Conservation (phyloP, 139 green algal genomes). For the Tetradesmus lagerheimii region DNA sequence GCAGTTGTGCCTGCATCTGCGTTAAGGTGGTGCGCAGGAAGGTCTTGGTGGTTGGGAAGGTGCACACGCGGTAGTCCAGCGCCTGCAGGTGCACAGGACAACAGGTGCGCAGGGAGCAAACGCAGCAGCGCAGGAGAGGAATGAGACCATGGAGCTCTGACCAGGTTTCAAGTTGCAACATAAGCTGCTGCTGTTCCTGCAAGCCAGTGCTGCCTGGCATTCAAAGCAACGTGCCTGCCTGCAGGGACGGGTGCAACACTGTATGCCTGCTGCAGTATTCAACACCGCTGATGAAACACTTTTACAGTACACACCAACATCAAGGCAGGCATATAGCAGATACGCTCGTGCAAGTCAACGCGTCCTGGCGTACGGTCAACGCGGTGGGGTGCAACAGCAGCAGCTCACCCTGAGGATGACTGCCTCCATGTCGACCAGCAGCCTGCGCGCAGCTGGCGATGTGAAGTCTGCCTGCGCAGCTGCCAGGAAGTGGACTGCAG, state of each 20-base stretch:
- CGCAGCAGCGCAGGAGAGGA: not conserved
- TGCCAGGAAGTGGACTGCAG: conserved; percentile 12
- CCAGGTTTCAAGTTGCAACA: no score
- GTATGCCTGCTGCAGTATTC: not conserved
- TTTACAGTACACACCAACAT: no score
- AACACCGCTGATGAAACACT: not conserved
- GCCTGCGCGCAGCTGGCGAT: not conserved
- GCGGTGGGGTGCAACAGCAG: not conserved
- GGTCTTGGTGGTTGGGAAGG: conserved; percentile 2
- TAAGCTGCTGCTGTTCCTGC: not conserved
- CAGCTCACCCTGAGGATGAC: conserved; percentile 11
- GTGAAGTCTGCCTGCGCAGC: conserved; percentile 17
- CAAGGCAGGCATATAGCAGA: no score
- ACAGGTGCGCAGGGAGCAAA: not conserved
- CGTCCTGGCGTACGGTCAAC: no score
- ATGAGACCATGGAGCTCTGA: not conserved
- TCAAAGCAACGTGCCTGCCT: no score
- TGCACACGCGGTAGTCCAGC: not conserved
- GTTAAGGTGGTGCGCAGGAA: conserved; percentile 10
- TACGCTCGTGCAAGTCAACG: no score
- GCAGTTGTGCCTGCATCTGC: not conserved
- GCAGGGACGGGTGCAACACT: not conserved
- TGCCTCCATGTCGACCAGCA: conserved; percentile 28
- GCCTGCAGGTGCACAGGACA: not conserved
- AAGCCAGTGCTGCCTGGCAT: not conserved